Base-by-base conservation (phyloP, 208 protist genomes). In the Phytomonas serpens region DNA sequence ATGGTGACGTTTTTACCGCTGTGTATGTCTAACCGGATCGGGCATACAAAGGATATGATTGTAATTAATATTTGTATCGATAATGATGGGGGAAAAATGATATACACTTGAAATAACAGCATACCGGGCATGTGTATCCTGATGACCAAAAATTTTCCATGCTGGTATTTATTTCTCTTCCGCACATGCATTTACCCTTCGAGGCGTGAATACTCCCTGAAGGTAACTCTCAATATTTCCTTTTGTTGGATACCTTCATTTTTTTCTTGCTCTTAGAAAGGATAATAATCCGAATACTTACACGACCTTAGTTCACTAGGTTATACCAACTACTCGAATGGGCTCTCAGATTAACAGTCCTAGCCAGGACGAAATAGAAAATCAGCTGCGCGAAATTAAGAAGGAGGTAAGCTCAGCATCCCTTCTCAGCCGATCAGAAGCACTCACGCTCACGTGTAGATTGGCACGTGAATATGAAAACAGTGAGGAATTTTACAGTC, bases 361-460 rank as follows among this genome's bases (percentile, higher is more conserved):
- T 27, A 71, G 69, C 11, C 61, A 71, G 13, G 75, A 78, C 5
- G 73, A 77, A 1, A 62, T 69, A 0, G 77, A 88, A 37, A 76
- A 71, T 27, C 90, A 95, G 69, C 29, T 95, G 51, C 74, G 69
- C 3, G 74, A 78, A 13, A 95, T 95, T 67, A 78, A 79, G n/a
- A 78, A 67, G 2, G 87, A 95, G 75, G 85, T 95, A 6, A 31
- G 63, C 36, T 32, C 74, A 13, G 67, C 38, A 11, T 84, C 85
- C 13, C 78, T 85, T n/a, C 71, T 94, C 5, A 81, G 77, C 16
- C 47, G 67, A 11, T 62, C 80, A 0, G 80, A 89, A 32, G 19
- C 47, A 11, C 75, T 95, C 7, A 61, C 71, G 31, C 67, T 73
- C 0, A 30, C 23, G 0, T 84, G 79, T 61, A 62, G 13, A 1